phyloP scores from a whole-genome alignment of 2,329 filamentous ascomycete genomes.

The Neoarthrinium moseri region DNA sequence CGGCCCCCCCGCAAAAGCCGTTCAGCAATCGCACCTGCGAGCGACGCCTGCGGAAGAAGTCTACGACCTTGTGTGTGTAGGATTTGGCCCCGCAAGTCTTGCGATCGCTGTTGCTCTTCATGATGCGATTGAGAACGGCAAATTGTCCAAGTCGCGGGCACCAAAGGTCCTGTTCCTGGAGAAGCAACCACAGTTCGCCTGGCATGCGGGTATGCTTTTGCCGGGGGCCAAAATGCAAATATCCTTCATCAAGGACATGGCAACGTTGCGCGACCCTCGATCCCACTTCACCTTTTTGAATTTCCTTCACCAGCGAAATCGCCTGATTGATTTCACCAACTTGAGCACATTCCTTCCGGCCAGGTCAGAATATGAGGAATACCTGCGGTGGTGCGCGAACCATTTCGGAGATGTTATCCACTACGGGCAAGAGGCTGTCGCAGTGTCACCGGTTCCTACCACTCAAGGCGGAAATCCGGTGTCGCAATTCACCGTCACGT shows the following conservation, averaged over 20 bases:
- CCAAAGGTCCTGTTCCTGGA: conserved; percentile 87
- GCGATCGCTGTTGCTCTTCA: conserved; percentile 87
- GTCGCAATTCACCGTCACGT: conserved; percentile 66
- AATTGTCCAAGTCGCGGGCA: conserved; percentile 33
- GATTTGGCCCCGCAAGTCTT: conserved; percentile 89
- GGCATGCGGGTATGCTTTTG: conserved; percentile 95
- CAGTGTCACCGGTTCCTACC: conserved; percentile 61
- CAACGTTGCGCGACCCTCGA: conserved; percentile 81
- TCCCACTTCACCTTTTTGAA: conserved; percentile 95
- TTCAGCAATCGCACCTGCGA: conserved; percentile 40
- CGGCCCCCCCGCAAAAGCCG: conserved; percentile 10
- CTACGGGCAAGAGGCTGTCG: conserved; percentile 76
- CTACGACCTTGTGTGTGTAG: conserved; percentile 85
- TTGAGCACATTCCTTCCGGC: conserved; percentile 84
- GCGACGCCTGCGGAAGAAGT: conserved; percentile 60
- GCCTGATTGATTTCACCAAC: conserved; percentile 91
- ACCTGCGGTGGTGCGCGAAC: conserved; percentile 86
- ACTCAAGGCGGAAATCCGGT: conserved; percentile 45
- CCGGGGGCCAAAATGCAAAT: conserved; percentile 97
- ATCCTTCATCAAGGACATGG: conserved; percentile 94
- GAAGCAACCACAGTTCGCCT: conserved; percentile 78
- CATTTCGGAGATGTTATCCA: conserved; percentile 72
- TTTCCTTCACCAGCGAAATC: conserved; percentile 78
- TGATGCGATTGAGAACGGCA: conserved; percentile 64
- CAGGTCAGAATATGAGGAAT: conserved; percentile 89